Evolutionary conservation across 257 asterid species (phyloP), one percentile per base, ranked within the genome.

Genomic region (Forsythia viridissima): DNA sequence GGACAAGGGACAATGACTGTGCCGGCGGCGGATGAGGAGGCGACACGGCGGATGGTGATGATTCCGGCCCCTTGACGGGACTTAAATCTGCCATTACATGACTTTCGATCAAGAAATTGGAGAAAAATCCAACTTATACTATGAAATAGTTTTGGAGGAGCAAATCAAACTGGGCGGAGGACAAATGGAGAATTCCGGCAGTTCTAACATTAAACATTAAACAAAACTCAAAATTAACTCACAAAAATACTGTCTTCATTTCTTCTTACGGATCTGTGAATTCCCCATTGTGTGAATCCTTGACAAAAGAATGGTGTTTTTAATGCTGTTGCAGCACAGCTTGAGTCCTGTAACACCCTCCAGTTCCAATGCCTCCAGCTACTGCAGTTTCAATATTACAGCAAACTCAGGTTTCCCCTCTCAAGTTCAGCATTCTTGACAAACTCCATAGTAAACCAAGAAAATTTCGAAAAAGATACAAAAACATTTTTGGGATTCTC

Each of bases 361-460:
- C 73, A 44, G 52, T 46, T 75, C 77, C 79, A 46, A 21, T 76
- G 20, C 52, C 77, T 76, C n/a, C 73, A 16, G 36, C 72, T 20
- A 42, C 76, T 76, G 20, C 71, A 39, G 39, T 43, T 43, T 43
- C 15, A 43, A 10, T 42, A 76, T 77, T 79, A 79, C 79, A 83
- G 82, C 74, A 8, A 44, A 10, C 82, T 85, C 77, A 6, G 24
- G 46, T 42, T 83, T 83, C 80, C 67, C 67, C 77, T 67, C 82
- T 72, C 85, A 59, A 85, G 71, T 40, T 80, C 85, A 59, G 67
- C n/a, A 68, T 77, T 88, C 84, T 76, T 79, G 84, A 74, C 44
- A 43, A 83, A 18, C 20, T n/a, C 48, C 76, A 71, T 30, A 9
- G 36, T 43, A 38, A 4, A 39, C 78, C 75, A 2, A 44, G 51